These are phyloP conservation scores for Fusarium marasasianum DNA, from an alignment of 2,329 filamentous ascomycete species.

Conservation along the genomic window DNA sequence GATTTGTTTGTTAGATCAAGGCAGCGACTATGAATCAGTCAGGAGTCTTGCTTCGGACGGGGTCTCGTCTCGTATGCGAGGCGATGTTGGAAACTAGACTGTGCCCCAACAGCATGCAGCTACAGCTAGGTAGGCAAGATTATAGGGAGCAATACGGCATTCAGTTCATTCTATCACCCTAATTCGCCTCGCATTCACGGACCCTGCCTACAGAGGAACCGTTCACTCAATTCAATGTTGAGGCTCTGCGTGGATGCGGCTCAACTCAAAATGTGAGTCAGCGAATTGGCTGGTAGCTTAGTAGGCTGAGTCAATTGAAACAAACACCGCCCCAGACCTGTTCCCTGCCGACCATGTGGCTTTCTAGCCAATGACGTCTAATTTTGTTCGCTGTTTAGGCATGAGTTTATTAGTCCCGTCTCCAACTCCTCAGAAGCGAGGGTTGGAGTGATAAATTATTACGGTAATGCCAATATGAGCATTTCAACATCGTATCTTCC, in stretches of 20 bases:
- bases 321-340: neutral
- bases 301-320: neutral
- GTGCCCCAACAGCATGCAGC: slow-evolving; percentile 3
- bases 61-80: neutral
- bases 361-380: neutral
- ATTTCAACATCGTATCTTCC: neutral
- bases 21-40: neutral
- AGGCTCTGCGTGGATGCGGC: neutral
- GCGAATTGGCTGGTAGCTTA: neutral
- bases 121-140: neutral
- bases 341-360: neutral
- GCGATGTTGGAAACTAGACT: slow-evolving; percentile 3
- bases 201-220: neutral
- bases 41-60: neutral
- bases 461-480: neutral
- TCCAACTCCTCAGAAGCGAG: neutral
- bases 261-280: neutral
- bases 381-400: neutral
- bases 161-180: neutral
- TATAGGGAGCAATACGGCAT: neutral
- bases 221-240: neutral
- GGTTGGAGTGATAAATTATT: neutral
- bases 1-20: neutral
- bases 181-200: neutral
- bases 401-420: neutral